Evolutionary conservation across 257 asterid species (phyloP).

Genomic region (Ilex asprella): DNA sequence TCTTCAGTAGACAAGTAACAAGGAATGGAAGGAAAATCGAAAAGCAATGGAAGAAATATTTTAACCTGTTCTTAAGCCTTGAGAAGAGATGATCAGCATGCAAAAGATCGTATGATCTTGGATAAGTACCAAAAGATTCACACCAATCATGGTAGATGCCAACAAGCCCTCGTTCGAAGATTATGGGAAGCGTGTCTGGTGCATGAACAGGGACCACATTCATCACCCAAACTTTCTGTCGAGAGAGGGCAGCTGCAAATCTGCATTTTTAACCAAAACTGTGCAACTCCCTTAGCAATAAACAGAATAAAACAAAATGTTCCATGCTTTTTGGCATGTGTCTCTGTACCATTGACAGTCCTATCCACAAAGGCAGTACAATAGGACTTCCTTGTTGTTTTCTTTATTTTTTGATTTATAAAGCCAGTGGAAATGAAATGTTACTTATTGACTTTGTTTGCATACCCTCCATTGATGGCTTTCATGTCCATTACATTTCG

Average conservation of each 20-base stretch:
- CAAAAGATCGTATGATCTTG: constrained; percentile 87
- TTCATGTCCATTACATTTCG: constrained; percentile 92
- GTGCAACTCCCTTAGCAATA: not conserved
- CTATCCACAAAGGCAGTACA: too few species aligned
- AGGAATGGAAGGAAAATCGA: not conserved
- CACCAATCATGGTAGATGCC: constrained; percentile 98
- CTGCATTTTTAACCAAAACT: constrained; percentile 26
- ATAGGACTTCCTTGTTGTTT: too few species aligned
- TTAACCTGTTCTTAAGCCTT: constrained; percentile 78
- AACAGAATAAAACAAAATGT: not conserved
- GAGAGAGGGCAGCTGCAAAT: constrained; percentile 86
- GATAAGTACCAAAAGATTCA: constrained; percentile 84
- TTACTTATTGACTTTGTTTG: not conserved
- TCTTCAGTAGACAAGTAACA: too few species aligned
- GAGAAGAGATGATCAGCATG: constrained; percentile 99
- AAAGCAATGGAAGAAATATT: constrained; percentile 1
- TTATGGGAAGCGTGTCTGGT: constrained; percentile 82
- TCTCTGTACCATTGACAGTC: too few species aligned
- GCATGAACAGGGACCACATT: constrained; percentile 82
- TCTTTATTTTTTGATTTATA: too few species aligned
- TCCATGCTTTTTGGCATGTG: too few species aligned
- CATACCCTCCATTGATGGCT: constrained; percentile 94
- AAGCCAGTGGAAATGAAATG: not conserved
- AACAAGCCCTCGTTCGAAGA: constrained; percentile 85
- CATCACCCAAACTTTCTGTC: constrained; percentile 84